Percentiles rank a stretch among this genome's conserved stretches.
Conservation (phyloP, 305 asterid species). For the Lippia alba region DNA sequence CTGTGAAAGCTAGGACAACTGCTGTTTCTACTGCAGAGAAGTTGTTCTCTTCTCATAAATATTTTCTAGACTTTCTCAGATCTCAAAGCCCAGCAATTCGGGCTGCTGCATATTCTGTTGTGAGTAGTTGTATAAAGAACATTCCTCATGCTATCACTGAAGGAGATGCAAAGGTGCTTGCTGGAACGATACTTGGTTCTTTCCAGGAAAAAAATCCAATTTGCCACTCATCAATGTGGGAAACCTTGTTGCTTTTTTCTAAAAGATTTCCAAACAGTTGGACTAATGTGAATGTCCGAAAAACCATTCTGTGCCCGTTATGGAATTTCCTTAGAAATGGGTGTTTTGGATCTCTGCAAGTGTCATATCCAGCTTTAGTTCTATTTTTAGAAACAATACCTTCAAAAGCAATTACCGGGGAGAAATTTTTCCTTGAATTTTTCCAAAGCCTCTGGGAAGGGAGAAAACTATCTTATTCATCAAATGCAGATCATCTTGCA, state of each 20-base stretch:
- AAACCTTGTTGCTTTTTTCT: slow-evolving; percentile 65
- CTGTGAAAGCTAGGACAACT: slow-evolving; percentile 67
- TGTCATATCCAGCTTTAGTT: slow-evolving; percentile 88
- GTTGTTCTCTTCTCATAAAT: slow-evolving; percentile 68
- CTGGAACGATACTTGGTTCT: slow-evolving; percentile 85
- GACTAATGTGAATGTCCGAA: slow-evolving; percentile 75
- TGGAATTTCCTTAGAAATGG: slow-evolving; percentile 91
- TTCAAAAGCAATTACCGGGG: slow-evolving; percentile 61
- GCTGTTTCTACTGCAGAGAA: slow-evolving; percentile 77
- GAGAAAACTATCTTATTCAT: slow-evolving; percentile 64
- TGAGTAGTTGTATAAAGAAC: slow-evolving; percentile 82
- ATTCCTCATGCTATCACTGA: slow-evolving; percentile 71
- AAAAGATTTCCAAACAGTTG: slow-evolving; percentile 83
- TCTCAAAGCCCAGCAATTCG: slow-evolving; percentile 78
- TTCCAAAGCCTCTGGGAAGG: slow-evolving; percentile 92
- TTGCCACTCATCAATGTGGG: slow-evolving; percentile 98
- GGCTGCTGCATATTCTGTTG: slow-evolving; percentile 82
- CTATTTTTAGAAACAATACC: slow-evolving; percentile 81
- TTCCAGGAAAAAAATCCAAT: slow-evolving; percentile 85
- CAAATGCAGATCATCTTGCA: slow-evolving; percentile 64
- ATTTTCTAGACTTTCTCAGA: slow-evolving; percentile 81
- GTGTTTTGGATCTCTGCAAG: slow-evolving; percentile 97
- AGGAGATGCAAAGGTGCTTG: slow-evolving; percentile 73
- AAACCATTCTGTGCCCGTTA: slow-evolving; percentile 66
- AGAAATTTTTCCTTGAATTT: slow-evolving; percentile 77